Evolutionary conservation across 345 rosid genomes (phyloP).

Genomic region (Trapa bicornis): DNA sequence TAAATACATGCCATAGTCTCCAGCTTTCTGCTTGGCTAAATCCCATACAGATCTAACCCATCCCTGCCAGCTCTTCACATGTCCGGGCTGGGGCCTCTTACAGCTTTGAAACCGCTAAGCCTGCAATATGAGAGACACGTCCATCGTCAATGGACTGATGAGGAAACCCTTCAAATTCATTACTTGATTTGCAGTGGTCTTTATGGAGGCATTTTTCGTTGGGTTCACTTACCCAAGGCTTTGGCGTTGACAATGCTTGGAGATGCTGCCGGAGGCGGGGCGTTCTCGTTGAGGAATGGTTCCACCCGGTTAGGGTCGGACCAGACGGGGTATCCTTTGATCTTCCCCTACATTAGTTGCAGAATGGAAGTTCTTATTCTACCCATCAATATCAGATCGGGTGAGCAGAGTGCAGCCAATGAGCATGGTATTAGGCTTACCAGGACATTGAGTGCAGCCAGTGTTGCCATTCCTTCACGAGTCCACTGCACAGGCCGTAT

Average conservation of each 20-base stretch:
- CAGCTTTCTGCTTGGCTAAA: too few relatives aligned
- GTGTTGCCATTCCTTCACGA: slow-evolving; percentile 97
- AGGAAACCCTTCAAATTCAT: too few relatives aligned
- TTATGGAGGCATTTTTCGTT: neutral
- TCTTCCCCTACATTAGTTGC: slow-evolving; percentile 46
- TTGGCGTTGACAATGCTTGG: slow-evolving; percentile 91
- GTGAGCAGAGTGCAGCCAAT: too few relatives aligned
- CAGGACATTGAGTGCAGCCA: slow-evolving; percentile 85
- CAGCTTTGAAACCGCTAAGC: slow-evolving; percentile 75
- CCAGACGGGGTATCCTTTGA: slow-evolving; percentile 91
- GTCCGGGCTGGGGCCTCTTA: slow-evolving; percentile 12
- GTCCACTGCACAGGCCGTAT: slow-evolving; percentile 53
- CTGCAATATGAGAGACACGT: slow-evolving; percentile 22
- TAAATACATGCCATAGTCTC: too few relatives aligned
- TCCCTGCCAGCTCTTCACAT: too few relatives aligned
- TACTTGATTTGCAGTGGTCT: too few relatives aligned
- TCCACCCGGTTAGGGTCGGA: slow-evolving; percentile 57
- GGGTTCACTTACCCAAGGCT: slow-evolving; percentile 38
- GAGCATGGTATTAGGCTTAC: slow-evolving; percentile 18
- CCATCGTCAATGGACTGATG: neutral
- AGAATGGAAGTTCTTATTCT: too few relatives aligned
- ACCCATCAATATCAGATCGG: too few relatives aligned
- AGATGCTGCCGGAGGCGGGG: slow-evolving; percentile 67
- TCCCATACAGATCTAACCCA: too few relatives aligned
- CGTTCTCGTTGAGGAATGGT: slow-evolving; percentile 70